Evolutionary conservation across 805 yeast species (phyloP), one percentile per base, ranked within the genome.

Genomic region (Suhomyces kilbournensis): DNA sequence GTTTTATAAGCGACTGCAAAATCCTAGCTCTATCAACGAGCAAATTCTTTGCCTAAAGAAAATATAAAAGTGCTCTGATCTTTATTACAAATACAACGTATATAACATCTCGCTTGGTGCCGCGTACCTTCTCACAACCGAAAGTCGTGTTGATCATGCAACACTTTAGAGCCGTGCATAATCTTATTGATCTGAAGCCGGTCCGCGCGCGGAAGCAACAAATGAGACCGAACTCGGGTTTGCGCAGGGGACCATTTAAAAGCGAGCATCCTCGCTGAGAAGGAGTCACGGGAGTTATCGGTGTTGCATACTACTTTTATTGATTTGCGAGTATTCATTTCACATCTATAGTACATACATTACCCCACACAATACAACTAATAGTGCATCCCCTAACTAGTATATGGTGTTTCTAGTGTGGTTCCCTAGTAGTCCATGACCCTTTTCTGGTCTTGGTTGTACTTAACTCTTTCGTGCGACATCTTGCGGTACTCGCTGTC

Each of bases 341-440:
- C 30, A 10, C n/a, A 28, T 28, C n/a, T n/a, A n/a, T n/a, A n/a
- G n/a, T 28, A 28, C 32, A 28, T 28, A 28, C 32, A 28, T 28
- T 28, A 12, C 32, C 32, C 32, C 32, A 28, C 32, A 10, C 8
- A 7, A 7, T 25, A 3, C 10, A 25, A 7, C 28, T 7, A n/a
- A n/a, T 25, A 7, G 28, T 25, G 9, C 28, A 28, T n/a, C n/a
- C n/a, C n/a, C n/a, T n/a, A n/a, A n/a, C n/a, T n/a, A n/a, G n/a
- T n/a, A n/a, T n/a, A n/a, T n/a, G n/a, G n/a, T n/a, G n/a, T n/a
- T n/a, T n/a, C n/a, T n/a, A n/a, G n/a, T n/a, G n/a, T n/a, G n/a
- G n/a, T n/a, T n/a, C n/a, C n/a, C 30, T 48, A 51, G 44, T 51
- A 51, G 34, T 51, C 48, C 54, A 51, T 51, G 19, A 23, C 20